phyloP scores from a whole-genome alignment of 768 basidiomycete genomes.

The Suillus luteus region DNA sequence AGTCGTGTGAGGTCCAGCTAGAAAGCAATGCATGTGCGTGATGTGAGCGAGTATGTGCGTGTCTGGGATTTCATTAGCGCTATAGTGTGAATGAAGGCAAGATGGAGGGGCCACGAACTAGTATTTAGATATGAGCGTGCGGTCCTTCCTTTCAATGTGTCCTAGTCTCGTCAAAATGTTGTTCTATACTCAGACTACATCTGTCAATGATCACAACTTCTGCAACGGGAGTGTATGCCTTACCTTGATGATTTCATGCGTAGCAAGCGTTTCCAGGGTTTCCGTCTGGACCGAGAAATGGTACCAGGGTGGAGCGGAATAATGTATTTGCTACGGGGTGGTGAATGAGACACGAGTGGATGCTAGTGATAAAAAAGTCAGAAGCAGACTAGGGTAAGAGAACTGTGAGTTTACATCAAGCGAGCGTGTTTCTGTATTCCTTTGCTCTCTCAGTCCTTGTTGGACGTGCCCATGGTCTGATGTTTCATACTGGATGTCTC shows the following conservation, averaged over 20 bases:
- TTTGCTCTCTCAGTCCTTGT: conserved; percentile 7
- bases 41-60: neutral
- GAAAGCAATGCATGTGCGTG: neutral
- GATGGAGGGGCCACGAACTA: neutral
- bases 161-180: neutral
- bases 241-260: conserved; percentile 7
- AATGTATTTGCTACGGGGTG: neutral
- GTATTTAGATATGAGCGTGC: neutral
- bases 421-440: conserved; percentile 3
- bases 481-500: neutral
- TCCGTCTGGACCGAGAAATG: neutral
- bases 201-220: neutral
- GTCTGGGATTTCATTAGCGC: neutral
- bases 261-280: neutral
- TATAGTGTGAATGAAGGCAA: neutral
- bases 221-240: neutral
- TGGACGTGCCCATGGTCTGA: neutral
- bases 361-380: neutral
- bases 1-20: conserved; percentile 1
- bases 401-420: neutral
- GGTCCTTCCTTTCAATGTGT: neutral
- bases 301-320: neutral
- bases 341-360: conserved; percentile 3
- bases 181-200: neutral
- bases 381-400: neutral